These are phyloP conservation scores for Globisporangium cystogenes DNA, from an alignment of 352 stramenopile genomes.

Conservation along the genomic window DNA sequence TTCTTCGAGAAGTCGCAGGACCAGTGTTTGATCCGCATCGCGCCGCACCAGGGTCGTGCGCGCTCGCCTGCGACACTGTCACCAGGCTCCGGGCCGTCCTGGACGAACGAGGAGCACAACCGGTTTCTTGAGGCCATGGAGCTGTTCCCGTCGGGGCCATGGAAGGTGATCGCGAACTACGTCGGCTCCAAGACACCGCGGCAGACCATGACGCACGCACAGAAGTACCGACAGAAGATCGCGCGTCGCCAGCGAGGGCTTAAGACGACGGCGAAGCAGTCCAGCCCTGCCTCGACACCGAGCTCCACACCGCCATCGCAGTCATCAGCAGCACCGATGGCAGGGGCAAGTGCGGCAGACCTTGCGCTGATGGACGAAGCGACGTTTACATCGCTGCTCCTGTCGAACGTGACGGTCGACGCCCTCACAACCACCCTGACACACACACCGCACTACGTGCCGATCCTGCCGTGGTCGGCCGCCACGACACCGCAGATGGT, in stretches of 20 bases:
- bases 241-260: conserved; percentile 14
- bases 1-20: conserved; percentile 12
- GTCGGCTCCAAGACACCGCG: conserved; percentile 19
- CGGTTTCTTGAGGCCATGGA: conserved; percentile 22
- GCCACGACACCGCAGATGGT: conserved; percentile 13
- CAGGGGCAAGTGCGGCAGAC: background rate
- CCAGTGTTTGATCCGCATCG: conserved; percentile 15
- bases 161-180: conserved; percentile 20
- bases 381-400: background rate
- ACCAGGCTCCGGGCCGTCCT: conserved; percentile 6
- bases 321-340: background rate
- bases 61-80: background rate
- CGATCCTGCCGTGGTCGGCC: conserved; percentile 9
- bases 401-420: background rate
- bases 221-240: conserved; percentile 28
- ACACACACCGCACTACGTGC: conserved; percentile 7
- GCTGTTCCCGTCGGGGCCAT: conserved; percentile 19
- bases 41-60: conserved; percentile 9
- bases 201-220: conserved; percentile 23
- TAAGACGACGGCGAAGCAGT: conserved; percentile 12
- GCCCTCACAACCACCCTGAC: background rate
- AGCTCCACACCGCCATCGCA: background rate
- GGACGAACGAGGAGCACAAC: conserved; percentile 21
- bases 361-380: background rate
- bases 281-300: background rate